Evolutionary conservation across 169 alveolate species (phyloP).

Genomic region (Plasmodium billcollinsi): DNA sequence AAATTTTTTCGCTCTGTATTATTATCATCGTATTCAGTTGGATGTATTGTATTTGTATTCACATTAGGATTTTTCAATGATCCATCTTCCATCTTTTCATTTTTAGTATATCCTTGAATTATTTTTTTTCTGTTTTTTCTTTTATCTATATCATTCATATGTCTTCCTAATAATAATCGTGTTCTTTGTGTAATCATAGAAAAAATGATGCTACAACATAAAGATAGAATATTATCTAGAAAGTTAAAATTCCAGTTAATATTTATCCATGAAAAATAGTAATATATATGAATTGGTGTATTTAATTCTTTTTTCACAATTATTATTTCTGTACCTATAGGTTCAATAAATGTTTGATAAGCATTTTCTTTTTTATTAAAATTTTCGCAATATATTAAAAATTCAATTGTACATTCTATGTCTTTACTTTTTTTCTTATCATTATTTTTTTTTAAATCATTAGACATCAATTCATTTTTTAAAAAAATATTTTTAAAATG

Average conservation of each 20-base stretch:
- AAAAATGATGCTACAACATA: constrained; percentile 73
- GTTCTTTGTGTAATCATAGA: constrained; percentile 76
- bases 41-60: constrained; percentile 17
- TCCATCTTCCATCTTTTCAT: constrained; percentile 37
- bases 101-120: constrained; percentile 10
- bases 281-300: constrained; percentile 64
- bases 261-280: constrained; percentile 69
- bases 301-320: constrained; percentile 40
- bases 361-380: constrained; percentile 70
- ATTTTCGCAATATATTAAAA: constrained; percentile 64
- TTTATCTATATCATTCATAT: constrained; percentile 44
- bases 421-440: constrained; percentile 51
- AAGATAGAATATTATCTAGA: constrained; percentile 55
- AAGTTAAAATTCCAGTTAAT: constrained; percentile 67
- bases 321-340: constrained; percentile 58
- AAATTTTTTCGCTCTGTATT: constrained; percentile 55
- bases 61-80: constrained; percentile 47
- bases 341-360: constrained; percentile 74
- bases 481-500: constrained; percentile 14
- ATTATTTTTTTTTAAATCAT: constrained; percentile 42
- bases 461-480: constrained; percentile 32
- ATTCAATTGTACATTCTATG: constrained; percentile 50
- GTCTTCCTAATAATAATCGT: constrained; percentile 53
- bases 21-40: constrained; percentile 61
- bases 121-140: constrained; percentile 19